Conservation (phyloP, 2,329 filamentous ascomycete species). For the Microsporum canis region DNA sequence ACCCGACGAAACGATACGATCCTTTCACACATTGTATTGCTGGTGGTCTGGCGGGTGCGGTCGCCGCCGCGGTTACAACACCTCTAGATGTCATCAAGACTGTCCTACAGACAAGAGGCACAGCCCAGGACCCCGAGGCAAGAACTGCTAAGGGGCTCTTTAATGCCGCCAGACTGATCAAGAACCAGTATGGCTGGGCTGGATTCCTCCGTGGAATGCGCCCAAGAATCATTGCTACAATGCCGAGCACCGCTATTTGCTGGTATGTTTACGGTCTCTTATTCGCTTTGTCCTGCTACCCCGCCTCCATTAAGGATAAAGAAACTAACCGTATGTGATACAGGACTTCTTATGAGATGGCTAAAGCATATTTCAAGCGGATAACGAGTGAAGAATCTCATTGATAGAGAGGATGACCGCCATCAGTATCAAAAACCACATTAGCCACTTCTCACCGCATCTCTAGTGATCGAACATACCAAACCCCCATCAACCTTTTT, state of each 20-base stretch:
- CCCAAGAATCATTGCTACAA: conserved; percentile 85
- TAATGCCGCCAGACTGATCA: conserved; percentile 69
- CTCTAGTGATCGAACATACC: not conserved
- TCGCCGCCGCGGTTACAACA: conserved; percentile 87
- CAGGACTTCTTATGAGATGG: conserved; percentile 56
- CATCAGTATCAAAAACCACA: not conserved
- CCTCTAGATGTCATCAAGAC: conserved; percentile 98
- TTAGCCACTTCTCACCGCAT: not conserved
- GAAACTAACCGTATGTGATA: not conserved
- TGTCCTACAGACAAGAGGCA: conserved; percentile 83
- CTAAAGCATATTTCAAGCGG: conserved; percentile 52
- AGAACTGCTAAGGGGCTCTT: conserved; percentile 72
- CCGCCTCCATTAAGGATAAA: not conserved
- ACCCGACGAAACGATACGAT: conserved; percentile 68
- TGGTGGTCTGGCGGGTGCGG: conserved; percentile 81
- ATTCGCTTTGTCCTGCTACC: not conserved
- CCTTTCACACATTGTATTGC: conserved; percentile 88
- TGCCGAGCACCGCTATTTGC: conserved; percentile 99
- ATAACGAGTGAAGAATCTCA: not conserved
- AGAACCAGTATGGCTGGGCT: conserved; percentile 66
- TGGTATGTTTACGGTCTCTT: conserved; percentile 50
- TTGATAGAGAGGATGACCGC: not conserved
- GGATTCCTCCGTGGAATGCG: conserved; percentile 92
- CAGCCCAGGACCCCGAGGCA: conserved; percentile 66
- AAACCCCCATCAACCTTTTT: not conserved